phyloP scores from a whole-genome alignment of 371 early-diverging fungal genomes.

The Nematocida sp. region DNA sequence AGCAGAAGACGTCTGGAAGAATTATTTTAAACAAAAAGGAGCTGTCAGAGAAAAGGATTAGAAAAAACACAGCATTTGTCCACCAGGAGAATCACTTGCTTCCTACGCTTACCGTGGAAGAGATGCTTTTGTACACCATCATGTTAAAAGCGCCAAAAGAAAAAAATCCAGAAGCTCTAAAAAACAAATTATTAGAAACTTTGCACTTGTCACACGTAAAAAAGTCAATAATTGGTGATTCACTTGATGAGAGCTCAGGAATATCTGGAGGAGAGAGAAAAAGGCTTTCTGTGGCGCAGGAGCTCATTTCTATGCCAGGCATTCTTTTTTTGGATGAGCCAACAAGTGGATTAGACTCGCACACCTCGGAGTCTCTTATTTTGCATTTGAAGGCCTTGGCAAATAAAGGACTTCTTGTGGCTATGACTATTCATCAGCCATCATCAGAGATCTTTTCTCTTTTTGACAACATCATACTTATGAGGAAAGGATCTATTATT shows the following conservation, averaged over 20 bases:
- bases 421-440: conserved; percentile 60
- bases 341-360: conserved; percentile 79
- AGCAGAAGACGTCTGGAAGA: conserved; percentile 71
- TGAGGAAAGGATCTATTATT: conserved; percentile 40
- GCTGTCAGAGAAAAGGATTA: conserved; percentile 61
- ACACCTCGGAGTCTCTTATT: conserved; percentile 82
- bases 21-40: conserved; percentile 75
- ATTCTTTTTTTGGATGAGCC: conserved; percentile 82
- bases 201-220: conserved; percentile 30
- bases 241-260: conserved; percentile 51
- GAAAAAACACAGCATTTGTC: conserved; percentile 68
- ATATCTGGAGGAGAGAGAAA: conserved; percentile 77
- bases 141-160: conserved; percentile 66
- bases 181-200: conserved; percentile 40
- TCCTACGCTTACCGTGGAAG: conserved; percentile 63
- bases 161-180: conserved; percentile 19
- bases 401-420: conserved; percentile 69
- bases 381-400: conserved; percentile 73
- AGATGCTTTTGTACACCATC: conserved; percentile 58
- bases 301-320: conserved; percentile 77
- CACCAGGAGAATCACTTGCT: conserved; percentile 69
- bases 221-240: conserved; percentile 39
- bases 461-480: conserved; percentile 59
- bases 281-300: conserved; percentile 77
- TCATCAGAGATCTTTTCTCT: conserved; percentile 56